Percentiles rank a stretch among this genome's conserved stretches.
These are phyloP conservation scores for Pleurotus tuoliensis DNA, from an alignment of 768 basidiomycete genomes.

Conservation along the genomic window DNA sequence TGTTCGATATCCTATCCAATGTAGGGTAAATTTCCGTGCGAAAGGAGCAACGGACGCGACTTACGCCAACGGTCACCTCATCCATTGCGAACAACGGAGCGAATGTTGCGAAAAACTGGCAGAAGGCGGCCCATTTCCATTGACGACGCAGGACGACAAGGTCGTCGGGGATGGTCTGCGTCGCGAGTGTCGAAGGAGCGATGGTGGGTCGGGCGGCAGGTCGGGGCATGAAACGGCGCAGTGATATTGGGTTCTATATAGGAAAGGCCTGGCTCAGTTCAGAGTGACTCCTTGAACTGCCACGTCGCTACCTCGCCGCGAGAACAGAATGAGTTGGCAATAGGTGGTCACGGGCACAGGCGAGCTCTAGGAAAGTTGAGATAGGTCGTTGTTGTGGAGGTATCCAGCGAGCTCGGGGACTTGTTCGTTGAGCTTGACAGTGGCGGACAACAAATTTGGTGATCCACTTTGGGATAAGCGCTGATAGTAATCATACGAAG, in stretches of 20 bases:
- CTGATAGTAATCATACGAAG: not conserved
- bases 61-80: conserved; percentile 65
- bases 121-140: conserved; percentile 92
- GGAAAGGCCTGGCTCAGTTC: conserved; percentile 8
- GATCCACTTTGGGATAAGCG: not conserved
- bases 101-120: conserved; percentile 89
- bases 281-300: not conserved
- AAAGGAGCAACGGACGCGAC: conserved; percentile 17
- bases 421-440: conserved; percentile 1
- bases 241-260: conserved; percentile 4
- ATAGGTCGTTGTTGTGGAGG: not conserved
- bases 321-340: not conserved
- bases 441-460: conserved; percentile 5
- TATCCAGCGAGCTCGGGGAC: not conserved
- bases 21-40: conserved; percentile 4
- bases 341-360: not conserved
- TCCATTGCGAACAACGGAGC: conserved; percentile 64
- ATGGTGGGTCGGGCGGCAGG: conserved; percentile 9
- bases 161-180: conserved; percentile 25
- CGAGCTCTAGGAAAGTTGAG: not conserved
- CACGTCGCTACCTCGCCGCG: no score
- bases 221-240: conserved; percentile 8
- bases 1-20: conserved; percentile 67
- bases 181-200: not conserved
- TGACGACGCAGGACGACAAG: conserved; percentile 62